phyloP scores from a whole-genome alignment of 2,329 filamentous ascomycete genomes.

The Colletotrichum falcatum region DNA sequence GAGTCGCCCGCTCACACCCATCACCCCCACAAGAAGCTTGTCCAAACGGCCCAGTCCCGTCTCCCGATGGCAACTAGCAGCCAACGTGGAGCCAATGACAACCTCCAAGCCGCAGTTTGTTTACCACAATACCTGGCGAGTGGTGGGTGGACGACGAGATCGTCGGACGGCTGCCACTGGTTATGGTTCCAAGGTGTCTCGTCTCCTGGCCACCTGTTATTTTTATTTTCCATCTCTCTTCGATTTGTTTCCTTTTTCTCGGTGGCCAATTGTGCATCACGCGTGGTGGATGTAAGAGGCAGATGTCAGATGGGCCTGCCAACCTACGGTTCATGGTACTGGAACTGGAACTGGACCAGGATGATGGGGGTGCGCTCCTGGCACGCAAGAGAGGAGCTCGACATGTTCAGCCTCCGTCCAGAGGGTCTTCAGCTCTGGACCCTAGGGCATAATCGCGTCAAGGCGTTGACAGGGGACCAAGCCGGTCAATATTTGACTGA shows the following conservation, averaged over 20 bases:
- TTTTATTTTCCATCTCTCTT: not conserved
- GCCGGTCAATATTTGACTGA: not conserved
- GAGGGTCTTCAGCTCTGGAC: slow-evolving; percentile 27
- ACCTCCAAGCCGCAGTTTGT: slow-evolving; percentile 8
- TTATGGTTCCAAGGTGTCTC: not conserved
- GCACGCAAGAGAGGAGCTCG: slow-evolving; percentile 14
- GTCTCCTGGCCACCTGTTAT: slow-evolving; percentile 38
- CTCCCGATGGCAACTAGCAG: slow-evolving; percentile 34
- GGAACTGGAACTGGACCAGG: slow-evolving; percentile 19
- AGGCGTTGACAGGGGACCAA: slow-evolving; percentile 21
- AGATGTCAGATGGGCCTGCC: not conserved
- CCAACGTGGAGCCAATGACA: slow-evolving; percentile 32
- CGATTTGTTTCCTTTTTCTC: slow-evolving; percentile 11
- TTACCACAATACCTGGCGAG: slow-evolving; percentile 29
- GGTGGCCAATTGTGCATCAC: slow-evolving; percentile 15
- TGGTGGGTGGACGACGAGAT: slow-evolving; percentile 32
- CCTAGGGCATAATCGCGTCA: slow-evolving; percentile 20
- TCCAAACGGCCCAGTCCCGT: slow-evolving; percentile 39
- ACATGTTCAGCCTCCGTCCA: slow-evolving; percentile 17
- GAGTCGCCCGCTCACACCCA: slow-evolving; percentile 9
- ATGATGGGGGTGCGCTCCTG: slow-evolving; percentile 7
- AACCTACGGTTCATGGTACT: not conserved
- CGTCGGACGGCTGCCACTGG: slow-evolving; percentile 31
- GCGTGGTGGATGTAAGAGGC: not conserved
- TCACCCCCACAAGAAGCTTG: slow-evolving; percentile 37